Base-by-base conservation (phyloP, 768 basidiomycete genomes). In the Pisolithus microcarpus region DNA sequence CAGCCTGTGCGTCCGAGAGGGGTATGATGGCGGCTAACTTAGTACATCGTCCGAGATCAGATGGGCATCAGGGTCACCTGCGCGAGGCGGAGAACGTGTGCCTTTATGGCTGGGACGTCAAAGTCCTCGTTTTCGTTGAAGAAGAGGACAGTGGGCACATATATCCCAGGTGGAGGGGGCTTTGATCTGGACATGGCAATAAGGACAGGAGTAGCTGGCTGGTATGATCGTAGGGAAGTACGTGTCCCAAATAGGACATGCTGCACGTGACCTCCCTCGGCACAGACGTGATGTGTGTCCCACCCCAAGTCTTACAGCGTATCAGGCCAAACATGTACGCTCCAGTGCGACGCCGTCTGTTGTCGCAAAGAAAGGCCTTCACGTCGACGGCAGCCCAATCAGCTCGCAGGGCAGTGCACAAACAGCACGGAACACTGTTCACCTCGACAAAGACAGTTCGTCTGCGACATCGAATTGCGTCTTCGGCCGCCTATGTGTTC, bases 141-240 rank as follows among this genome's bases (percentile, higher is more conserved):
- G 65, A 84, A 88, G 40, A 92, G 70, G 49, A 89, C 81, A 3
- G 89, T 81, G 10, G 90, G 90, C 23, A 87, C 84, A 61, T 89
- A 90, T 51, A 82, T 73, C 5, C 88, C 87, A 31, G 78, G 71
- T 2, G 84, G 82, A 13, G 84, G 83, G 18, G 81, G 73, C 5
- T 13, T 15, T 5, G 34, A 34, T 11, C 11, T 34, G 34, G 34
- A 34, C 34, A 34, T 34, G 13, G n/a, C n/a, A n/a, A n/a, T n/a
- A n/a, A n/a, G n/a, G n/a, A n/a, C n/a, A n/a, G n/a, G n/a, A n/a
- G n/a, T n/a, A n/a, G n/a, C n/a, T n/a, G n/a, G 6, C 10, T 23
- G 8, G 30, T 30, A 30, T 30, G 8, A 30, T 30, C 30, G 10
- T 10, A 30, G 30, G 10, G 26, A 8, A 30, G 30, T 10, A 10